These are phyloP conservation scores for Luffa aegyptiaca DNA, from an alignment of 306 rosid genomes.

Conservation along the genomic window DNA sequence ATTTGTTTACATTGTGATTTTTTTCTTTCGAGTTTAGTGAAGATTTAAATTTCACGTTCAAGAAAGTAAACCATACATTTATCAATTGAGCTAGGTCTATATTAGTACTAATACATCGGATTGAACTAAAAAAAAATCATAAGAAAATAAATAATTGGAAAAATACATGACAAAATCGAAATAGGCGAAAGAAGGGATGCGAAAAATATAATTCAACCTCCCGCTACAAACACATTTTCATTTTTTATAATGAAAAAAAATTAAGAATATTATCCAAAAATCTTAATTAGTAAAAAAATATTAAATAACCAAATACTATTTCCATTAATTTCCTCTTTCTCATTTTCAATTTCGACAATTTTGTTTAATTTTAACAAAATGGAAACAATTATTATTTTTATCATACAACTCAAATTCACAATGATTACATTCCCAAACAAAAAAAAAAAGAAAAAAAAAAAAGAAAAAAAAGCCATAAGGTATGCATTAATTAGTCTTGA, in stretches of 20 bases:
- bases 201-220: background rate
- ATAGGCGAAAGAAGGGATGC: too few species aligned
- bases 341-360: background rate
- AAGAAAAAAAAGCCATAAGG: background rate
- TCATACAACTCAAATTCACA: background rate
- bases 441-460: background rate
- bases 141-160: too few species aligned
- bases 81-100: too few species aligned
- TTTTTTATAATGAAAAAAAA: background rate
- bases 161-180: background rate
- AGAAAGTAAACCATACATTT: too few species aligned
- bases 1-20: too few species aligned
- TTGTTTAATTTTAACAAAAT: background rate
- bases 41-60: too few species aligned
- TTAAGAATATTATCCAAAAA: background rate
- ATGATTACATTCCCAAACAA: background rate
- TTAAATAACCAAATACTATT: background rate
- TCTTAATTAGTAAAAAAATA: background rate
- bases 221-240: too few species aligned
- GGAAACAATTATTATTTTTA: background rate
- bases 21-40: too few species aligned
- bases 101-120: too few species aligned
- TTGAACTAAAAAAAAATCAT: too few species aligned
- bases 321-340: background rate
- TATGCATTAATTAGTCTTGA: background rate